Percentiles rank a stretch among this genome's conserved stretches.
These are phyloP conservation scores for Podospora sp. DNA, from an alignment of 495 filamentous ascomycete genomes.

Conservation along the genomic window DNA sequence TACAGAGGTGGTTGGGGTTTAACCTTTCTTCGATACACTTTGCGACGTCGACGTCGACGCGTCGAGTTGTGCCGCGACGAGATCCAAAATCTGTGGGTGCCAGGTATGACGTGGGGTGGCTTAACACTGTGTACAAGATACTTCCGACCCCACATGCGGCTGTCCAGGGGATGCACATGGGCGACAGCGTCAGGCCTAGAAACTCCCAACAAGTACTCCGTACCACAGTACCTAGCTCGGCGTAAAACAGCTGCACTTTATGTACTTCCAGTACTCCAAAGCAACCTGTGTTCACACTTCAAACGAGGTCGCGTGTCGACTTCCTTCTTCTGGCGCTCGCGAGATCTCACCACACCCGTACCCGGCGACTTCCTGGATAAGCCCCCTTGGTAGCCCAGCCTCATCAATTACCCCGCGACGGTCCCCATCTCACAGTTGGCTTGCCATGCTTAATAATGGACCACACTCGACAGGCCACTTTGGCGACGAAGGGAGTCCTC, in stretches of 20 bases:
- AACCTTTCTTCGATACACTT: no score
- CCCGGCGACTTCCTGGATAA: neutral
- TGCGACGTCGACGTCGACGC: neutral
- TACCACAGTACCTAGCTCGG: no score
- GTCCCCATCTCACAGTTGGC: neutral
- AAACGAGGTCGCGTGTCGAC: neutral
- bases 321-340: neutral
- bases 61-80: neutral
- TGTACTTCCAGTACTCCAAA: neutral
- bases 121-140: slow-evolving; percentile 10
- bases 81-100: neutral
- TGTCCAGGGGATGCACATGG: slow-evolving; percentile 15
- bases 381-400: neutral
- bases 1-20: no score
- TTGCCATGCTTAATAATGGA: slow-evolving; percentile 9
- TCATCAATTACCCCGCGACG: neutral
- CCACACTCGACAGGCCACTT: slow-evolving; percentile 7
- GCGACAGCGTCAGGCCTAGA: neutral
- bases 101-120: neutral
- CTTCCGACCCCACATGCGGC: slow-evolving; percentile 33
- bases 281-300: neutral
- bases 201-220: neutral
- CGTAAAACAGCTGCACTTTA: neutral
- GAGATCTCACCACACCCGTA: neutral
- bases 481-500: neutral